Evolutionary conservation across 805 yeast species (phyloP), one percentile per base, ranked within the genome.

Genomic region (Wickerhamomyces silvicola): DNA sequence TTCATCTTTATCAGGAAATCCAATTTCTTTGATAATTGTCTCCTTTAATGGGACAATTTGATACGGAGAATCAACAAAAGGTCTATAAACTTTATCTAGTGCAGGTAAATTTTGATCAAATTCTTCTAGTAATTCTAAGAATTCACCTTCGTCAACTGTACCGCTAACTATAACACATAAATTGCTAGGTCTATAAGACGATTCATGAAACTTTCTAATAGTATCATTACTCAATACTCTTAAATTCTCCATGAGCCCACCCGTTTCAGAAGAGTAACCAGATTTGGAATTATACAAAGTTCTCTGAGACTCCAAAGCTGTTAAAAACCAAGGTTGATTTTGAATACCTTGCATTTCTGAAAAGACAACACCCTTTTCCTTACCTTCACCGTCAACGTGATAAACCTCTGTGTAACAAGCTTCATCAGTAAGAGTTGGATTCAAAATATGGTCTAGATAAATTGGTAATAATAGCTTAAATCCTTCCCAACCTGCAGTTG

Each of bases 291-390:
- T 57, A 40, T 70, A 81, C 46, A 82, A 46, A 0, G 70, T 48
- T 47, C 78, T 69, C 49, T 78, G 83, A 39, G 76, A 60, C 32
- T 74, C 75, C 41, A 82, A 62, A 43, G 68, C 72, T 3, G 80
- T 53, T 10, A 79, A 60, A 42, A 81, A 81, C 74, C 78, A 78
- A 11, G 88, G 71, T 41, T 81, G 83, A 46, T 75, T 75, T 56
- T 87, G 95, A 35, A 82, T 78, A 18, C 87, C 97, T 51, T 85
- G 96, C 97, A 92, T 92, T 60, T 92, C 98, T 32, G 94, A 81
- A 54, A 82, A 92, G 4, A 92, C 97, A 19, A 92, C 98, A 46
- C 98, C 98, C 54, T 86, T 86, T 46, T 92, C 98, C 42, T 81
- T 76, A 20, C 83, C 95, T 7, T 75, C 70, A 2, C 94, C 95